These are phyloP conservation scores for Hypoxylon crocopeplum DNA, from an alignment of 495 filamentous ascomycete species.

Conservation along the genomic window DNA sequence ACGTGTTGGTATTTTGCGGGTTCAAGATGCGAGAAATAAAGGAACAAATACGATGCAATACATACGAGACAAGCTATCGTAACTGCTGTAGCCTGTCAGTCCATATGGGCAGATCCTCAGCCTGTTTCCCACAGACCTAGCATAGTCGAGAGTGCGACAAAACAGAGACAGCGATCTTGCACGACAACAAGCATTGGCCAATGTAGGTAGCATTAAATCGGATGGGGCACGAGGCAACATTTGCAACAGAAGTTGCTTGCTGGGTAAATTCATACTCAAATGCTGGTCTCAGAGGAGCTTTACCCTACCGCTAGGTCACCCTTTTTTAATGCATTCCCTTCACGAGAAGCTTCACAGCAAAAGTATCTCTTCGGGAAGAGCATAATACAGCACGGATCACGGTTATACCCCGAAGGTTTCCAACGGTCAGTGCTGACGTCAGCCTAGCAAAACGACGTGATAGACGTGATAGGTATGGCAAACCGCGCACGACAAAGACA, in stretches of 20 bases:
- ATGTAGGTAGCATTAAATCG: conserved; percentile 36
- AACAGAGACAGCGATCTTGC: conserved; percentile 38
- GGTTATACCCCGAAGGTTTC: conserved; percentile 16
- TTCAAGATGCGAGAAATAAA: conserved; percentile 21
- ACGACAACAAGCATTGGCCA: conserved; percentile 25
- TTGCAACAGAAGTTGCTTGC: conserved; percentile 39
- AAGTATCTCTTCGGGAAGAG: conserved; percentile 1
- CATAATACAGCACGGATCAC: conserved; percentile 21
- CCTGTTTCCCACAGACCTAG: conserved; percentile 18
- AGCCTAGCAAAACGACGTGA: conserved; percentile 1
- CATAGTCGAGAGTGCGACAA: conserved; percentile 33
- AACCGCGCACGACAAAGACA: conserved; percentile 5
- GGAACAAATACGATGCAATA: background rate
- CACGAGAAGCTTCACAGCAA: conserved; percentile 12
- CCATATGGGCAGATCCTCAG: conserved; percentile 36
- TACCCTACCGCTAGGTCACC: conserved; percentile 19
- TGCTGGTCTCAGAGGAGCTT: conserved; percentile 18
- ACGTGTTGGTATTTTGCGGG: conserved; percentile 18
- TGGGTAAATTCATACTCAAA: conserved; percentile 26
- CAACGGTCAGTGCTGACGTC: conserved; percentile 11
- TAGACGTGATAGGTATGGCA: background rate
- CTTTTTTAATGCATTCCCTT: conserved; percentile 26
- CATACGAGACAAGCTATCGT: conserved; percentile 2
- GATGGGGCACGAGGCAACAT: conserved; percentile 34
- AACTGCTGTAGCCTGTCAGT: conserved; percentile 20